phyloP scores from a whole-genome alignment of 83 land plant genomes.

The Diphasiastrum complanatum region DNA sequence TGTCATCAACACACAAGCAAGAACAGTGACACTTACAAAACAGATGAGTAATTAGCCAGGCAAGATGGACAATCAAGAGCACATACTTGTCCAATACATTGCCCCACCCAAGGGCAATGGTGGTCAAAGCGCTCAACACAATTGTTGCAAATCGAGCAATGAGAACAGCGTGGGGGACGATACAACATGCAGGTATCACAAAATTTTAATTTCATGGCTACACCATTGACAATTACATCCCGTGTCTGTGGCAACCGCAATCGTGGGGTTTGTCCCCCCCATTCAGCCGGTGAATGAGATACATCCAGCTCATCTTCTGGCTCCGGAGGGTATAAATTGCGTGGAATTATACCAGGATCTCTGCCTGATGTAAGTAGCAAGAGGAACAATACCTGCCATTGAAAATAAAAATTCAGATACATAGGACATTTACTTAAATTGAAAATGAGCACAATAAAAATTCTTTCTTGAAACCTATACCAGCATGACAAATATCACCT shows the following conservation, averaged over 20 bases:
- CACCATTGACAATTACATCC: constrained; percentile 66
- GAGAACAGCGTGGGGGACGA: constrained; percentile 86
- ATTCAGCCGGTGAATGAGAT: constrained; percentile 43
- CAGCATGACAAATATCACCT: too few species aligned
- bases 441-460: too few species aligned
- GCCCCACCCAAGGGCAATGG: constrained; percentile 95
- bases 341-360: constrained; percentile 92
- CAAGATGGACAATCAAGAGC: background rate
- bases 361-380: constrained; percentile 75
- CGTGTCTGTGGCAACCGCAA: constrained; percentile 56
- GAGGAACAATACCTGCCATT: constrained; percentile 46
- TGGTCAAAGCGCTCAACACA: constrained; percentile 89
- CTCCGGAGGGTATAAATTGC: constrained; percentile 82
- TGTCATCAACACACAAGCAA: background rate
- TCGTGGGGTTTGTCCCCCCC: constrained; percentile 68
- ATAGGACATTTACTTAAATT: too few species aligned
- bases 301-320: constrained; percentile 66
- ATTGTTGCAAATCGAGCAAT: constrained; percentile 86
- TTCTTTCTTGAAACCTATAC: too few species aligned
- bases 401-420: background rate
- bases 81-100: constrained; percentile 82
- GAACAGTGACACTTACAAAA: background rate
- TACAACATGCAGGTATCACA: constrained; percentile 94
- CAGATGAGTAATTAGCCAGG: background rate
- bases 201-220: constrained; percentile 59